A percentile compares a stretch with the other conserved stretches of the same genome.
Conservation (phyloP, 768 basidiomycete genomes). For the Xerocomellus dryophilus region DNA sequence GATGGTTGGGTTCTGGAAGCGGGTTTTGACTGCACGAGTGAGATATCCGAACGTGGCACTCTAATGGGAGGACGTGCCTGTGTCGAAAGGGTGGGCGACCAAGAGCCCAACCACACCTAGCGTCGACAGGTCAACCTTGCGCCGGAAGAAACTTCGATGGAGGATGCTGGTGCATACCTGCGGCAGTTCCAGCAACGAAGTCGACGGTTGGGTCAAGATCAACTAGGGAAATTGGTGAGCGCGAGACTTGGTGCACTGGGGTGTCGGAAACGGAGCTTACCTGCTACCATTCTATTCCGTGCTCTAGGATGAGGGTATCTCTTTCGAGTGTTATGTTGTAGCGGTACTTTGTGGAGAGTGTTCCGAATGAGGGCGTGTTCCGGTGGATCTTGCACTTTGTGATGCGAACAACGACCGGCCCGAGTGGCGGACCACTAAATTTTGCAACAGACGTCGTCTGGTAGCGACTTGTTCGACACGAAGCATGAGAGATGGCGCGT, state of each 20-base stretch:
- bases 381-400: background rate
- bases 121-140: background rate
- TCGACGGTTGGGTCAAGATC: constrained; percentile 64
- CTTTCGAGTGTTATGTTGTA: background rate
- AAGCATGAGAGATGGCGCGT: background rate
- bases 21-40: constrained; percentile 63
- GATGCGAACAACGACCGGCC: background rate
- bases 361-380: background rate
- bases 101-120: constrained; percentile 60
- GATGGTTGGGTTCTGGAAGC: constrained; percentile 66
- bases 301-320: background rate
- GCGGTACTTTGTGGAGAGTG: background rate
- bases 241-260: background rate
- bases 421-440: background rate
- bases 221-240: constrained; percentile 11
- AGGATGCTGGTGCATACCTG: constrained; percentile 35
- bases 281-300: constrained; percentile 22
- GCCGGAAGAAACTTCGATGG: too few species aligned
- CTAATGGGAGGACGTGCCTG: constrained; percentile 36
- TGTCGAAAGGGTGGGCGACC: constrained; percentile 79
- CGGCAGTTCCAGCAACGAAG: constrained; percentile 75
- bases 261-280: constrained; percentile 1
- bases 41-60: background rate
- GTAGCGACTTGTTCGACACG: background rate
- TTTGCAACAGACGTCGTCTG: background rate